Evolutionary conservation across 306 rosid genomes (phyloP).

Genomic region (Carpinus fangiana): DNA sequence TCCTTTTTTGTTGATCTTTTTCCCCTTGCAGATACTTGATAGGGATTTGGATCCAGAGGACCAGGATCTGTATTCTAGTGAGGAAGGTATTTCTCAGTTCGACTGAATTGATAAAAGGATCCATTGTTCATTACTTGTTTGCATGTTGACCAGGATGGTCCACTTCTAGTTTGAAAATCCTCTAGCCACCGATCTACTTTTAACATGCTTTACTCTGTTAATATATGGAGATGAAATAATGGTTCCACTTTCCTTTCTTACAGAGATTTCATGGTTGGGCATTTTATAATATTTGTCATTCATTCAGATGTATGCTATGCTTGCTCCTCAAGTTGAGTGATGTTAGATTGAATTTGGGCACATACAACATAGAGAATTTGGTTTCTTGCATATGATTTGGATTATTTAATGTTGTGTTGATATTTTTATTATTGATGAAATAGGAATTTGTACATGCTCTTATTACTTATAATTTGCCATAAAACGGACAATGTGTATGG

Average conservation of each 20-base stretch:
- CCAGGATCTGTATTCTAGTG: constrained; percentile 50
- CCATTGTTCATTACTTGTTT: neutral
- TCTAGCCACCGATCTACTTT: neutral
- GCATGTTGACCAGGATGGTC: neutral
- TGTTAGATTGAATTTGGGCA: neutral
- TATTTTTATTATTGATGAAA: neutral
- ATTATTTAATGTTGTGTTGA: neutral
- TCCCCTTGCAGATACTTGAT: constrained; percentile 75
- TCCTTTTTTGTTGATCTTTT: constrained; percentile 4
- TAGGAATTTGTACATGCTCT: neutral
- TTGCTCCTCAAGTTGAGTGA: neutral
- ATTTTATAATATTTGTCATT: neutral
- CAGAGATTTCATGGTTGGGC: neutral
- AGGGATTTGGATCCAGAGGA: constrained; percentile 94
- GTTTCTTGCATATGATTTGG: neutral
- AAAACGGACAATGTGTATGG: neutral
- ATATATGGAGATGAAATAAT: constrained; percentile 1
- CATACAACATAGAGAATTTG: neutral
- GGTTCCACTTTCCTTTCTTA: too few species aligned
- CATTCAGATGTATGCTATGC: neutral
- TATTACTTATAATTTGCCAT: neutral
- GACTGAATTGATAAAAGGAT: neutral
- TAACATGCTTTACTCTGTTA: neutral
- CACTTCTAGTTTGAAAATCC: constrained; percentile 7
- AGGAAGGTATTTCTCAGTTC: constrained; percentile 64